Percentiles rank a stretch among this genome's conserved stretches.
phyloP scores from a whole-genome alignment of 179 eudicot species.

The Sideroxylon spinosum region DNA sequence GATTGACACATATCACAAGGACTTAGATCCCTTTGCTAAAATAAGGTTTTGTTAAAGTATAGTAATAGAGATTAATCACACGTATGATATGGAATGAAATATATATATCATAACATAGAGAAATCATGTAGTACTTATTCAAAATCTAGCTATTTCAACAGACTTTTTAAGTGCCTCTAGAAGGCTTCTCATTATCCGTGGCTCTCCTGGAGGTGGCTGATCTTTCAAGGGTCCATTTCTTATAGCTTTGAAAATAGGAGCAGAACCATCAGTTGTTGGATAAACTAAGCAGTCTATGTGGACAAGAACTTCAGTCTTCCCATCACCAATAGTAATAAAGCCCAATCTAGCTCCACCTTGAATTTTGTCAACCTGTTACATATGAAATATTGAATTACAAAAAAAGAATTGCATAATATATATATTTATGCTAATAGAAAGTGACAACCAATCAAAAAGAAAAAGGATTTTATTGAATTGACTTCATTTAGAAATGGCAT shows the following conservation, averaged over 20 bases:
- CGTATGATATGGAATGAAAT: neutral
- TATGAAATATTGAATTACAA: neutral
- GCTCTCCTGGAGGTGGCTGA: constrained; percentile 74
- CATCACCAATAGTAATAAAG: constrained; percentile 66
- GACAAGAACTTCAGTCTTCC: constrained; percentile 46
- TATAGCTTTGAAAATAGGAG: constrained; percentile 60
- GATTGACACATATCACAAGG: too few relatives aligned
- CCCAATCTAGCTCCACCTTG: constrained; percentile 81
- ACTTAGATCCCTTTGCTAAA: too few relatives aligned
- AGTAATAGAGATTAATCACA: too few relatives aligned
- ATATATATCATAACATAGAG: neutral
- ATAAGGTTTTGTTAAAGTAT: too few relatives aligned
- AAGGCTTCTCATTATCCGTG: constrained; percentile 80
- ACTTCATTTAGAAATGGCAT: too few relatives aligned
- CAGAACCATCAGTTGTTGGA: constrained; percentile 38
- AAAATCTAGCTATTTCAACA: constrained; percentile 57
- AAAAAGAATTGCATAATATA: too few relatives aligned
- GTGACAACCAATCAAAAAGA: too few relatives aligned
- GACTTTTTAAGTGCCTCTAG: constrained; percentile 63
- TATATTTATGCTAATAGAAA: too few relatives aligned
- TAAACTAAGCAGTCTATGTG: constrained; percentile 72
- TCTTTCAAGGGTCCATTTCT: constrained; percentile 63
- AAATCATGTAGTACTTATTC: neutral
- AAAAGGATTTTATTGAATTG: too few relatives aligned
- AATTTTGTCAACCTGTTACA: constrained; percentile 81